Base-by-base conservation (phyloP, 164 flowering plant species). In the Vitis labrusca region DNA sequence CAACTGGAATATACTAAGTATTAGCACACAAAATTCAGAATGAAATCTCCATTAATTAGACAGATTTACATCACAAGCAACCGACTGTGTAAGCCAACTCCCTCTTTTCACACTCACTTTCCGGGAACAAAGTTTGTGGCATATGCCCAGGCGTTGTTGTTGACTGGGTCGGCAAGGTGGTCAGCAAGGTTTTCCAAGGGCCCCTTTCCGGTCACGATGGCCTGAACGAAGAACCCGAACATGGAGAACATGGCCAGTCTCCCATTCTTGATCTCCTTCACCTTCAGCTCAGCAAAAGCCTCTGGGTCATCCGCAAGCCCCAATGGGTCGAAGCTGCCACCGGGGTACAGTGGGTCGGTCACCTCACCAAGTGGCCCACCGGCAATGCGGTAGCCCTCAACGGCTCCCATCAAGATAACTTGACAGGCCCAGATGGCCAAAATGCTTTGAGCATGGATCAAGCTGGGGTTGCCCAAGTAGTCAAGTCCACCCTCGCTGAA, bases 51-150 rank as follows among this genome's bases (percentile, higher is more conserved):
- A 70, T 61, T 65, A 50, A 8, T 37, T 23, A 23, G 27, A 23
- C 27, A 23, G 27, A 23, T 23, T 23, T 23, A 23, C 27, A 23
- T 23, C 27, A 23, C 27, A 23, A 23, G 27, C 27, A 23, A 23
- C 27, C 27, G 27, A 23, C 27, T 23, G 0, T 23, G 27, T 2
- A 23, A 37, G 6, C 44, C 44, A 37, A 37, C 47, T 29, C 32
- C 30, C 56, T 10, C 37, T 16, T 12, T 52, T 56, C 9, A 14
- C 23, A 29, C 78, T 82, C 78, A 82, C 78, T 82, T 82, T 62
- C 83, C 85, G 37, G 83, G 85, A 12, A 74, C 81, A 32, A 82
- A 79, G 85, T 82, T 82, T 3, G 85, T 82, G 73, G 85, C 85
- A 17, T 64, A 79, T 10, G 82, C 81, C 81, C 82, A 81, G 13